These are phyloP conservation scores for Stenogyne calaminthoides DNA, from an alignment of 305 asterid species.

Conservation along the genomic window DNA sequence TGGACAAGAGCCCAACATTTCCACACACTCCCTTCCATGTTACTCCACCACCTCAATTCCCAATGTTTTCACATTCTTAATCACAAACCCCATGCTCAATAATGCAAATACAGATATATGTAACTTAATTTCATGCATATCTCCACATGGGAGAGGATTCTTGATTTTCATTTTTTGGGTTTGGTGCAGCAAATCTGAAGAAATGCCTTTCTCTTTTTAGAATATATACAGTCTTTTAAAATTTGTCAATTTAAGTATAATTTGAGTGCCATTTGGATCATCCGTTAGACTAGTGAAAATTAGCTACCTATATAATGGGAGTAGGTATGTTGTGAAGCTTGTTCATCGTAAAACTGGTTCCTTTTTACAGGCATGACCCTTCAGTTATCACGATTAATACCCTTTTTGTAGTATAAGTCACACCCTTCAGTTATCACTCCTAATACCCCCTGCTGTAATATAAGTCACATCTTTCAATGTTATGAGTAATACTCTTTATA, in stretches of 20 bases:
- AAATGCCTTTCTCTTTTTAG: neutral
- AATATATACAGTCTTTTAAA: neutral
- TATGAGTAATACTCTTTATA: too few relatives aligned
- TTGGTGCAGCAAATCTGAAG: conserved; percentile 5
- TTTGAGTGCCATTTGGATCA: neutral
- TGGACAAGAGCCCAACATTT: conserved; percentile 58
- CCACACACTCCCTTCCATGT: conserved; percentile 55
- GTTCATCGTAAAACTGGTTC: too few relatives aligned
- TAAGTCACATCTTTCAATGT: too few relatives aligned
- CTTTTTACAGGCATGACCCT: too few relatives aligned
- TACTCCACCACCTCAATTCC: conserved; percentile 49
- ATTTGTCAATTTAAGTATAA: neutral
- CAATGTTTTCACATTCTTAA: conserved; percentile 31
- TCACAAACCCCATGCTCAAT: conserved; percentile 35
- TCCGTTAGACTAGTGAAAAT: neutral
- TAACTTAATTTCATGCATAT: neutral
- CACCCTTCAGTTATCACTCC: too few relatives aligned
- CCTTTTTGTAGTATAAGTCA: too few relatives aligned
- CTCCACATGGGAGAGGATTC: neutral
- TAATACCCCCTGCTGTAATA: too few relatives aligned
- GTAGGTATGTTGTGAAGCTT: too few relatives aligned
- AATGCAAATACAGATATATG: conserved; percentile 25
- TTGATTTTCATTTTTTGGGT: neutral
- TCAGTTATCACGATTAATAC: too few relatives aligned
- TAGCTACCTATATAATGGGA: neutral